Conservation (phyloP, 176 grass and related monocot genomes). For the Saccharum spontaneum region DNA sequence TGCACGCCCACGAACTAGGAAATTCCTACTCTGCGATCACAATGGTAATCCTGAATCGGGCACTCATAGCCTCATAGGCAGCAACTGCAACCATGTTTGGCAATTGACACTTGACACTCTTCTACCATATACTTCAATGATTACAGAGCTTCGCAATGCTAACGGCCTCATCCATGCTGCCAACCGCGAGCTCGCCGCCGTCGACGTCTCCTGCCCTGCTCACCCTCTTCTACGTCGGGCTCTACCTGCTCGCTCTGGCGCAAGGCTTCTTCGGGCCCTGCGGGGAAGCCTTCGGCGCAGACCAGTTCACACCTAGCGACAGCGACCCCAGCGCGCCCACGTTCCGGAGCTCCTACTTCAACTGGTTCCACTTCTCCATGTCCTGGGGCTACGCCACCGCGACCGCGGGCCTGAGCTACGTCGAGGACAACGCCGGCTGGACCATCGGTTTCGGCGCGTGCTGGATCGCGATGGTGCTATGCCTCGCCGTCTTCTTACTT, state of each 20-base stretch:
- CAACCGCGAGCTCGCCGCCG: background rate
- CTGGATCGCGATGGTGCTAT: too few relatives aligned
- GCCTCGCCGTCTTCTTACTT: too few relatives aligned
- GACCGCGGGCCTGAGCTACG: too few relatives aligned
- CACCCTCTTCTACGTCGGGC: slow-evolving; percentile 44
- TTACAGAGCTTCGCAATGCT: slow-evolving; percentile 61
- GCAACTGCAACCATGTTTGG: background rate
- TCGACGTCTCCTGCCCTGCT: background rate
- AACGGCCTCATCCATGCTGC: slow-evolving; percentile 39
- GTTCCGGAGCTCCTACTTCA: too few relatives aligned
- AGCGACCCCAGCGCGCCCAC: background rate
- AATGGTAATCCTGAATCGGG: too few relatives aligned
- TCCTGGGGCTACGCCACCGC: too few relatives aligned
- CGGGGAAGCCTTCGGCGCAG: slow-evolving; percentile 58
- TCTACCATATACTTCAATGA: background rate
- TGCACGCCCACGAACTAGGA: too few relatives aligned
- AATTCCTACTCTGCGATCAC: too few relatives aligned
- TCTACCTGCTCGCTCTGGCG: slow-evolving; percentile 64
- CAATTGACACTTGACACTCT: background rate
- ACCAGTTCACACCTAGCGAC: slow-evolving; percentile 52
- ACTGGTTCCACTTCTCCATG: too few relatives aligned
- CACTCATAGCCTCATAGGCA: too few relatives aligned
- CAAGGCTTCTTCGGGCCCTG: slow-evolving; percentile 64
- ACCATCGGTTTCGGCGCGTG: too few relatives aligned
- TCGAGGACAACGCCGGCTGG: too few relatives aligned